These are phyloP conservation scores for Sporisorium graminicola DNA, from an alignment of 1,284 basidiomycete genomes.

Conservation along the genomic window DNA sequence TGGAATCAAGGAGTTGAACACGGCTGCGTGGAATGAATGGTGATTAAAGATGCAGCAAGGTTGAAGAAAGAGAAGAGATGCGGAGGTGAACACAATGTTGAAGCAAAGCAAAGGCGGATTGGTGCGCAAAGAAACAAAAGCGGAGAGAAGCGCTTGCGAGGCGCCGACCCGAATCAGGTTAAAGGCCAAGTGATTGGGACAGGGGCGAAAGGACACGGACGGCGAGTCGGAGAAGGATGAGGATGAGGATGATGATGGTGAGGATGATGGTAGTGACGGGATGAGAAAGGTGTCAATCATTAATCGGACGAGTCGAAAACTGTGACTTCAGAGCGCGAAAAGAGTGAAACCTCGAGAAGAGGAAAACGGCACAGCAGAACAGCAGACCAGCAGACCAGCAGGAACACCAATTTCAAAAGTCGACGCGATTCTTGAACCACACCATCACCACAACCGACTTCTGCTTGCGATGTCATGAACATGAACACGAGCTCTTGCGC, in stretches of 20 bases:
- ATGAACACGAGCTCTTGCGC: too few relatives aligned
- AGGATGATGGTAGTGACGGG: neutral
- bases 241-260: neutral
- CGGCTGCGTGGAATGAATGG: neutral
- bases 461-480: too few relatives aligned
- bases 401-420: neutral
- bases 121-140: neutral
- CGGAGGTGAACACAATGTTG: constrained; percentile 4
- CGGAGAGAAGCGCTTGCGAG: neutral
- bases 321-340: constrained; percentile 6
- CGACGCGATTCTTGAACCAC: too few relatives aligned
- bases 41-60: constrained; percentile 1
- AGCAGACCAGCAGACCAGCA: neutral
- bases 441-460: neutral
- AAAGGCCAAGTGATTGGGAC: neutral
- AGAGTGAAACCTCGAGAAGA: neutral
- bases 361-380: neutral
- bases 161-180: neutral
- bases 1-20: neutral
- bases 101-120: neutral
- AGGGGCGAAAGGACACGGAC: neutral
- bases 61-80: constrained; percentile 4
- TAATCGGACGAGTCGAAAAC: constrained; percentile 7
- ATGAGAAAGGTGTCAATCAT: neutral
- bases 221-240: too few relatives aligned